Conservation (phyloP, 2,329 filamentous ascomycete species). For the Apiospora pterosperma region DNA sequence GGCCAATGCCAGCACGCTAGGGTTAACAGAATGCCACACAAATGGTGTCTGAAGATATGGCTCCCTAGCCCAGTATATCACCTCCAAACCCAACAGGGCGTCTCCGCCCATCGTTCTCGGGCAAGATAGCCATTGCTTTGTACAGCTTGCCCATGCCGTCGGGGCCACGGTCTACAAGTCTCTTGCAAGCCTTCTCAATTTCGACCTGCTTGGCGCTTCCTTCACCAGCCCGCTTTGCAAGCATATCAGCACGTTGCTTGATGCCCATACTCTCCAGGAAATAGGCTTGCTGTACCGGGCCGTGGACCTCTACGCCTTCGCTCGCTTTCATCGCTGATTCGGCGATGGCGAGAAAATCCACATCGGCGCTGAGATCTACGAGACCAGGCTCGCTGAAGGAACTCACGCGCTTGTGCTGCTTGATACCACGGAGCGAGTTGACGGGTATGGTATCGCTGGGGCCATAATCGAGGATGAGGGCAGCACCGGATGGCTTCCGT, state of each 20-base stretch:
- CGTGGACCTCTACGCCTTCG: slow-evolving; percentile 83
- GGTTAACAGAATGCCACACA: neutral
- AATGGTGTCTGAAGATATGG: neutral
- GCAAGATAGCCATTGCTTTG: slow-evolving; percentile 87
- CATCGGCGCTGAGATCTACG: slow-evolving; percentile 87
- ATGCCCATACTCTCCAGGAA: slow-evolving; percentile 85
- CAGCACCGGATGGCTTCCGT: slow-evolving; percentile 69
- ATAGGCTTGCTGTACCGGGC: slow-evolving; percentile 78
- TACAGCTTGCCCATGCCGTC: slow-evolving; percentile 93
- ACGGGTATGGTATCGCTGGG: slow-evolving; percentile 73
- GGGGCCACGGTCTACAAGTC: slow-evolving; percentile 78
- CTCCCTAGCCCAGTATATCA: slow-evolving; percentile 35
- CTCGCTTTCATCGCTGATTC: slow-evolving; percentile 76
- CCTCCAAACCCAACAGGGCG: slow-evolving; percentile 92
- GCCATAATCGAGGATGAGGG: slow-evolving; percentile 95
- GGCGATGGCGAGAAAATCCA: slow-evolving; percentile 85
- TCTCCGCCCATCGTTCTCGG: slow-evolving; percentile 70
- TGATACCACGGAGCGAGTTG: slow-evolving; percentile 89
- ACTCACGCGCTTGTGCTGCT: slow-evolving; percentile 69
- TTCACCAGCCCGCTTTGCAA: slow-evolving; percentile 47
- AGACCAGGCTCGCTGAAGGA: slow-evolving; percentile 77
- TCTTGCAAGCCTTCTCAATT: slow-evolving; percentile 72
- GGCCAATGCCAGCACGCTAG: neutral
- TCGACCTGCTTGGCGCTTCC: slow-evolving; percentile 46
- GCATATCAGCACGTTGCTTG: slow-evolving; percentile 66